A percentile compares a stretch with the other conserved stretches of the same genome.
phyloP scores from a whole-genome alignment of 1,284 basidiomycete genomes.

The Ustilago trichophora region DNA sequence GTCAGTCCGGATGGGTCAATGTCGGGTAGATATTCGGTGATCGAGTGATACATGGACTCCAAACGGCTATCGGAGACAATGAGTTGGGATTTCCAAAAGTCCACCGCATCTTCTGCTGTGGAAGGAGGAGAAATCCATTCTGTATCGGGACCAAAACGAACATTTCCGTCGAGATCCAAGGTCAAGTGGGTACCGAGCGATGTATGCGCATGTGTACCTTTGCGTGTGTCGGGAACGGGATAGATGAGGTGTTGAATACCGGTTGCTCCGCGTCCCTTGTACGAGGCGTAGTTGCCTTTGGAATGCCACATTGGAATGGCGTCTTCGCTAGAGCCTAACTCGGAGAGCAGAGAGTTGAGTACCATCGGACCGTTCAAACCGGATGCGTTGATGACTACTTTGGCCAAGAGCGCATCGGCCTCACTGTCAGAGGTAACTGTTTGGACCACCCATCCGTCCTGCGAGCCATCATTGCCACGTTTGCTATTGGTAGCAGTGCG shows the following conservation, averaged over 20 bases:
- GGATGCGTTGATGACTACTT: conserved; percentile 84
- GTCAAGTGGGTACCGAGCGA: conserved; percentile 63
- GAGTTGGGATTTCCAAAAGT: conserved; percentile 52
- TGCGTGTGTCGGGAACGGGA: conserved; percentile 55
- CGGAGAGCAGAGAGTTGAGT: conserved; percentile 54
- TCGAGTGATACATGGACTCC: conserved; percentile 52
- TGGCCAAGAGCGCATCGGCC: conserved; percentile 80
- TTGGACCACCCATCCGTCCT: conserved; percentile 72
- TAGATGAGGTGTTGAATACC: conserved; percentile 60
- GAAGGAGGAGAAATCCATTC: conserved; percentile 76
- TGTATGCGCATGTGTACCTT: conserved; percentile 53
- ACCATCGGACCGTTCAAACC: conserved; percentile 74
- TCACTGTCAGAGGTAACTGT: conserved; percentile 63
- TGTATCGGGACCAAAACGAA: conserved; percentile 92
- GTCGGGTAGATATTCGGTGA: conserved; percentile 75
- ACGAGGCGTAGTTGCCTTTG: conserved; percentile 64
- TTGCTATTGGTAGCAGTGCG: conserved; percentile 17
- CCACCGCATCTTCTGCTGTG: conserved; percentile 14
- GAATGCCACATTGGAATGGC: conserved; percentile 58
- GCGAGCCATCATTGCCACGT: conserved; percentile 44
- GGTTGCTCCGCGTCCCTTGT: conserved; percentile 50
- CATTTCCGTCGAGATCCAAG: conserved; percentile 83
- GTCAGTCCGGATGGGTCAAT: conserved; percentile 75
- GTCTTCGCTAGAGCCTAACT: conserved; percentile 15
- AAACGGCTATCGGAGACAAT: conserved; percentile 50